Percentiles rank a stretch among this genome's conserved stretches.
Conservation (phyloP, 176 grass and related monocot species). For the Zea mays region Zm-B73-REFERENCE-NAM-5.0 NC_050099.1:159012501-159013000, state of each 20-base stretch:
- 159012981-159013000: neutral
- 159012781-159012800: too few species aligned
- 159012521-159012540: slow-evolving; percentile 71
- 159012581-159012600: slow-evolving; percentile 93
- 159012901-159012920: neutral
- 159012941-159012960: neutral
- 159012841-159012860: neutral
- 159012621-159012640: slow-evolving; percentile 54
- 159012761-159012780: neutral
- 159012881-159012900: neutral
- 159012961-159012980: neutral
- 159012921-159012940: neutral
- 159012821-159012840: slow-evolving; percentile 2
- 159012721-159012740: slow-evolving; percentile 22
- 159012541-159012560: slow-evolving; percentile 89
- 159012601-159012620: slow-evolving; percentile 98
- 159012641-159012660: slow-evolving; percentile 3
- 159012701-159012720: neutral
- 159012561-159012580: slow-evolving; percentile 89
- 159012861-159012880: neutral
- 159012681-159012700: neutral
- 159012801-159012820: neutral
- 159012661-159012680: too few species aligned
- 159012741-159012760: slow-evolving; percentile 16
- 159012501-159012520: slow-evolving; percentile 76